Percentiles rank a stretch among this genome's conserved stretches.
Evolutionary conservation across 805 yeast genomes (phyloP).

Genomic region (Maudiozyma pseudohumilis): DNA sequence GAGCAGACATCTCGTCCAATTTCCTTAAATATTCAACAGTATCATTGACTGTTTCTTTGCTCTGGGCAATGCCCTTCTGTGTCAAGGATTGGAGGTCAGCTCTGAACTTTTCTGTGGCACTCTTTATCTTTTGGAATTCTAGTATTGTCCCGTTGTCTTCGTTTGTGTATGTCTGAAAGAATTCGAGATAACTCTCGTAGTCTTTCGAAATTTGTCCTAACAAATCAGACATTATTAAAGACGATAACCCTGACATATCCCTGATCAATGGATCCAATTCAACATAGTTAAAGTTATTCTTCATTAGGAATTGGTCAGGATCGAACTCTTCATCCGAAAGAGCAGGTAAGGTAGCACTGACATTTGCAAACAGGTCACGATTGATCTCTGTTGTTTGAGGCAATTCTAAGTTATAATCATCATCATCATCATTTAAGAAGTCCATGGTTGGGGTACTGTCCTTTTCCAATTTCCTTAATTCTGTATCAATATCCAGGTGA

Average conservation of each 20-base stretch:
- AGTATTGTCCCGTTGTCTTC: slow-evolving; percentile 15
- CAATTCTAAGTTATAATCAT: slow-evolving; percentile 16
- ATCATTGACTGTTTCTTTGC: slow-evolving; percentile 18
- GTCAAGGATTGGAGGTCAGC: slow-evolving; percentile 14
- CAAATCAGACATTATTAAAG: slow-evolving; percentile 18
- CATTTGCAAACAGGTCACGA: slow-evolving; percentile 20
- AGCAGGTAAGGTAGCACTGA: slow-evolving; percentile 8
- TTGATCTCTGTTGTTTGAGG: slow-evolving; percentile 22
- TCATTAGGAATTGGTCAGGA: slow-evolving; percentile 22
- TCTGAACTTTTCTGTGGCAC: slow-evolving; percentile 18
- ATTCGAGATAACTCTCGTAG: slow-evolving; percentile 19
- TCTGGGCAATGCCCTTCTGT: slow-evolving; percentile 14
- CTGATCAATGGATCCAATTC: slow-evolving; percentile 24
- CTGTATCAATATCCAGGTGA: too few species aligned
- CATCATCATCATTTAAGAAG: slow-evolving; percentile 18
- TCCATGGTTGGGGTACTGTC: slow-evolving; percentile 14
- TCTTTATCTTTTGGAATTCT: slow-evolving; percentile 18
- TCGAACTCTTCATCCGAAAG: slow-evolving; percentile 10
- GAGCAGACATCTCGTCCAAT: slow-evolving; percentile 16
- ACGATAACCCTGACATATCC: slow-evolving; percentile 18
- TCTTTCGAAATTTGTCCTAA: slow-evolving; percentile 19
- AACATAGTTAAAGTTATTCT: slow-evolving; percentile 26
- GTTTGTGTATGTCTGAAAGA: slow-evolving; percentile 18
- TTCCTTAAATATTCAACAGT: slow-evolving; percentile 20
- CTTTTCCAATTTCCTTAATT: not conserved